Evolutionary conservation across 805 yeast species (phyloP).

Genomic region (Pichia pseudocactophila): DNA sequence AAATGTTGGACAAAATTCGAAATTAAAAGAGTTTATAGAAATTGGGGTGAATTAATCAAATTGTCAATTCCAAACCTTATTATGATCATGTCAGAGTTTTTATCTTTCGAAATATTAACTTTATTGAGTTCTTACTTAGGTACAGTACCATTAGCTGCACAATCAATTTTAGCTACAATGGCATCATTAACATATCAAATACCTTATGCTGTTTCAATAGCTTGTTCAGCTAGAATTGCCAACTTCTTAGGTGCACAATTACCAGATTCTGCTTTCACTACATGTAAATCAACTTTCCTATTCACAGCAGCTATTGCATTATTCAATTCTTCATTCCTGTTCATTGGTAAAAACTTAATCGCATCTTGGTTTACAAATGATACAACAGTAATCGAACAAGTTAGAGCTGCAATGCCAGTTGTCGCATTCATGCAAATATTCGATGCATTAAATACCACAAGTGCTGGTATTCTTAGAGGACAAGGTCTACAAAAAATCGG

Average conservation of each 20-base stretch:
- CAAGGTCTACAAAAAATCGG: slow-evolving; percentile 53
- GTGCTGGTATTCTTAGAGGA: slow-evolving; percentile 49
- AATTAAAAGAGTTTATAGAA: slow-evolving; percentile 31
- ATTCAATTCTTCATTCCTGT: slow-evolving; percentile 20
- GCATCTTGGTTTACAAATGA: slow-evolving; percentile 27
- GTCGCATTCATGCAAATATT: slow-evolving; percentile 35
- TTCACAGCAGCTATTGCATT: slow-evolving; percentile 20
- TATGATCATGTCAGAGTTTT: slow-evolving; percentile 72
- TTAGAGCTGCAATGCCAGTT: slow-evolving; percentile 22
- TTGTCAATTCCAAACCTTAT: slow-evolving; percentile 66
- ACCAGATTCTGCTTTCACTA: slow-evolving; percentile 22
- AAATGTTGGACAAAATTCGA: slow-evolving; percentile 31
- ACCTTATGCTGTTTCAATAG: slow-evolving; percentile 69
- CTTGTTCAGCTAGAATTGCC: slow-evolving; percentile 69
- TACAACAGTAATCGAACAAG: slow-evolving; percentile 20
- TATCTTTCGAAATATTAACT: slow-evolving; percentile 70
- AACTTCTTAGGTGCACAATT: slow-evolving; percentile 58
- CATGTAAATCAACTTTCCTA: slow-evolving; percentile 23
- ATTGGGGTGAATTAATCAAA: slow-evolving; percentile 57
- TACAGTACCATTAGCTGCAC: slow-evolving; percentile 55
- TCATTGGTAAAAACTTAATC: slow-evolving; percentile 20
- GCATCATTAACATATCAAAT: slow-evolving; percentile 62
- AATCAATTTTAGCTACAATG: slow-evolving; percentile 60
- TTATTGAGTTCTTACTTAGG: slow-evolving; percentile 63
- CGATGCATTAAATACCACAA: slow-evolving; percentile 39